These are phyloP conservation scores for Vigna nakashimae DNA, from an alignment of 306 rosid species.

Conservation along the genomic window DNA sequence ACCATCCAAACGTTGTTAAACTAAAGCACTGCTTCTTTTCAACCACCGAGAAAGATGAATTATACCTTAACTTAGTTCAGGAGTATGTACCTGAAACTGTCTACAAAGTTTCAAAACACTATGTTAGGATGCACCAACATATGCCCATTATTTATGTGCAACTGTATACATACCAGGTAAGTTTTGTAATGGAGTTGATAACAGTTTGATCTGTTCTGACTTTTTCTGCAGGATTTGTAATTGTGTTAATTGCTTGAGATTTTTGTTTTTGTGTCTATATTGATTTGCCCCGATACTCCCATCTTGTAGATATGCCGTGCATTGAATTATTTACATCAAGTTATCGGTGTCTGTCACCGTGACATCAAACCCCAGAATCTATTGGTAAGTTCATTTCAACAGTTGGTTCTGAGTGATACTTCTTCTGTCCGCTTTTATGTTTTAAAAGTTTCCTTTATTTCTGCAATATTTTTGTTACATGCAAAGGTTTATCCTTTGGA, in stretches of 20 bases:
- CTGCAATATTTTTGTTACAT: too few relatives aligned
- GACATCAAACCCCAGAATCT: constrained; percentile 97
- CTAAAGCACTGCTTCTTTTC: constrained; percentile 91
- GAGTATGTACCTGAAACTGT: constrained; percentile 89
- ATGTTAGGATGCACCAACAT: constrained; percentile 64
- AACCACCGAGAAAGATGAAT: constrained; percentile 86
- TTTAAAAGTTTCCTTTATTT: not conserved
- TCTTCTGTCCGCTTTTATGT: not conserved
- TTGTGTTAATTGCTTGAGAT: constrained; percentile 1
- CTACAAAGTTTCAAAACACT: constrained; percentile 80
- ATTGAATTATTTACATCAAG: constrained; percentile 81
- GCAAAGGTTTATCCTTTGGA: too few relatives aligned
- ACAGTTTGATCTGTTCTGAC: not conserved
- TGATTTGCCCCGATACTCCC: constrained; percentile 29
- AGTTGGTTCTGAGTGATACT: too few relatives aligned
- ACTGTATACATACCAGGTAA: constrained; percentile 84
- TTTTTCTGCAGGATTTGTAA: not conserved
- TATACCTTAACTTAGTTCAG: constrained; percentile 92
- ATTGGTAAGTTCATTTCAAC: constrained; percentile 61
- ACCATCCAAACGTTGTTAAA: constrained; percentile 78
- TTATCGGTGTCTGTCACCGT: constrained; percentile 90
- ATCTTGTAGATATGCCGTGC: constrained; percentile 90
- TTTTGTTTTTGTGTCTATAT: not conserved
- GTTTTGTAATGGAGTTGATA: constrained; percentile 30
- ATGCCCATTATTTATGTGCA: constrained; percentile 77